A percentile compares a stretch with the other conserved stretches of the same genome.
Evolutionary conservation across 768 basidiomycete species (phyloP).

Genomic region (Mycena latifolia): DNA sequence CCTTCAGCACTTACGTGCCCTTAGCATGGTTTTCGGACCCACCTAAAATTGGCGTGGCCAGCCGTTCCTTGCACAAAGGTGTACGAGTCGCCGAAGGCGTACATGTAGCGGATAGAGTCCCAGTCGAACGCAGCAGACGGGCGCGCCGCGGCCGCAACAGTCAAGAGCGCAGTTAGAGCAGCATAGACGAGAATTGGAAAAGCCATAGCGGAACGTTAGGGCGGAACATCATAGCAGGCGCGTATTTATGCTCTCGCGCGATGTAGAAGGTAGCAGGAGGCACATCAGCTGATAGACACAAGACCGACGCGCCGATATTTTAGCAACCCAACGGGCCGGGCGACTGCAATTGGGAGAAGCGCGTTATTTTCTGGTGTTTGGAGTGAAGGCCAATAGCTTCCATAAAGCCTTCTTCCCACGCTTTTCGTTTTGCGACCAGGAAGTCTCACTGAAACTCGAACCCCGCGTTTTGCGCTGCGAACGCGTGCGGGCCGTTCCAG

Average conservation of each 20-base stretch:
- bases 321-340: conserved; percentile 6
- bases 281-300: conserved; percentile 23
- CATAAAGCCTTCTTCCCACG: too few species aligned
- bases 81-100: conserved; percentile 70
- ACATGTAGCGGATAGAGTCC: conserved; percentile 57
- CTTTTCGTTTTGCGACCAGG: too few species aligned
- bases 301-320: conserved; percentile 9
- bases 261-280: neutral
- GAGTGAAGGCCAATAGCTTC: too few species aligned
- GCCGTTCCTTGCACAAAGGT: conserved; percentile 64
- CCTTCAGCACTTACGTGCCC: neutral
- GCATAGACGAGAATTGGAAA: neutral
- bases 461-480: too few species aligned
- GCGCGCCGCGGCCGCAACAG: neutral
- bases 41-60: conserved; percentile 66
- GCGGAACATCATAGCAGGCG: neutral
- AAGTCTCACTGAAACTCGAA: too few species aligned
- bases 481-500: too few species aligned
- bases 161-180: neutral
- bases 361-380: too few species aligned
- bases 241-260: neutral
- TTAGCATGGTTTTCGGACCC: neutral
- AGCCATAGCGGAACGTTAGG: neutral
- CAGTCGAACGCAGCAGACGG: conserved; percentile 51
- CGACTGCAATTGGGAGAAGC: too few species aligned